Evolutionary conservation across 176 grass and related monocot genomes (phyloP).

Genomic region (Pontederia crassipes): DNA sequence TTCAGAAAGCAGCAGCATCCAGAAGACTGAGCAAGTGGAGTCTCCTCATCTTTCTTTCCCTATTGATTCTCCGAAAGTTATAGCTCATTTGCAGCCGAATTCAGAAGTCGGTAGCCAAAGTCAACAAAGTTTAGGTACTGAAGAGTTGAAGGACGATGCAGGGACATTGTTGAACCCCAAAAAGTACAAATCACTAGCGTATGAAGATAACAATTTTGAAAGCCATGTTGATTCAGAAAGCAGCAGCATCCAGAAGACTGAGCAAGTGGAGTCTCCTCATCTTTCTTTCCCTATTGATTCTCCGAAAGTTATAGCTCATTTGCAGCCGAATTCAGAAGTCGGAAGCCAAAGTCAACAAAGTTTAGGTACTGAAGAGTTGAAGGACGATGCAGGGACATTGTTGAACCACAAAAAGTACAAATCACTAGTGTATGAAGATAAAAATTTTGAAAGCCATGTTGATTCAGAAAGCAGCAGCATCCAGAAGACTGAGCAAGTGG

Average conservation of each 20-base stretch:
- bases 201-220: constrained; percentile 17
- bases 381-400: constrained; percentile 19
- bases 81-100: constrained; percentile 18
- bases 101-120: constrained; percentile 14
- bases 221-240: constrained; percentile 18
- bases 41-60: constrained; percentile 16
- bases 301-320: constrained; percentile 11
- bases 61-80: constrained; percentile 2
- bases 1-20: too few species aligned
- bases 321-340: constrained; percentile 22
- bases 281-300: constrained; percentile 5
- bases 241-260: background rate
- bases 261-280: constrained; percentile 19
- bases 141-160: constrained; percentile 11
- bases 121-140: constrained; percentile 11
- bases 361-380: background rate
- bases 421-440: constrained; percentile 6
- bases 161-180: constrained; percentile 12
- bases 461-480: background rate
- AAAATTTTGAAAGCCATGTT: constrained; percentile 22
- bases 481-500: background rate
- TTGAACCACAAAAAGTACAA: background rate
- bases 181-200: background rate
- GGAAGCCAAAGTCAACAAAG: constrained; percentile 17
- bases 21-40: constrained; percentile 21